phyloP scores from a whole-genome alignment of 306 rosid genomes.

The Rosa multiflora region DNA sequence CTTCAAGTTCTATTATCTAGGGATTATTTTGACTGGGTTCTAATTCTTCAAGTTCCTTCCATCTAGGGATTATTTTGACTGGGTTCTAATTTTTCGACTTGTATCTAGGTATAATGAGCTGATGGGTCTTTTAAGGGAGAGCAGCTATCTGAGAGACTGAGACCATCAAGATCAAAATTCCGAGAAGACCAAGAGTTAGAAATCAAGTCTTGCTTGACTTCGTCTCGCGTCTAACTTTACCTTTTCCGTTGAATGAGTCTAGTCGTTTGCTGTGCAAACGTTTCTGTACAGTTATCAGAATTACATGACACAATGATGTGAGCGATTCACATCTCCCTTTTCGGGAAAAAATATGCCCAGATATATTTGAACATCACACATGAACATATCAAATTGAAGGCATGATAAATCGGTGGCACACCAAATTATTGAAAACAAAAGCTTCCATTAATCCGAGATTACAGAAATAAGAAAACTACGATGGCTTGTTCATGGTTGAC shows the following conservation, averaged over 20 bases:
- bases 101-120: background rate
- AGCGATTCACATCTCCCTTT: background rate
- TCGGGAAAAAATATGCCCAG: background rate
- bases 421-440: background rate
- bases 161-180: background rate
- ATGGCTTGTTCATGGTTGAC: background rate
- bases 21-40: background rate
- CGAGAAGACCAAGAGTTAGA: background rate
- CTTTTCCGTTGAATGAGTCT: background rate
- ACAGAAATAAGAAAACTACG: background rate
- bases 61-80: too few species aligned
- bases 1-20: background rate
- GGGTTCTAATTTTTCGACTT: background rate
- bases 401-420: background rate
- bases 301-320: background rate
- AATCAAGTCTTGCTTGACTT: background rate
- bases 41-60: too few species aligned
- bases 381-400: background rate
- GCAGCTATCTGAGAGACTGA: background rate
- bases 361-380: background rate
- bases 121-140: background rate
- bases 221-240: background rate
- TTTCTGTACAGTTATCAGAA: constrained; percentile 9
- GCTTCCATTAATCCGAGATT: background rate
- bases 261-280: constrained; percentile 1